These are phyloP conservation scores for Verticillium longisporum DNA, from an alignment of 2,329 filamentous ascomycete genomes.

Conservation along the genomic window DNA sequence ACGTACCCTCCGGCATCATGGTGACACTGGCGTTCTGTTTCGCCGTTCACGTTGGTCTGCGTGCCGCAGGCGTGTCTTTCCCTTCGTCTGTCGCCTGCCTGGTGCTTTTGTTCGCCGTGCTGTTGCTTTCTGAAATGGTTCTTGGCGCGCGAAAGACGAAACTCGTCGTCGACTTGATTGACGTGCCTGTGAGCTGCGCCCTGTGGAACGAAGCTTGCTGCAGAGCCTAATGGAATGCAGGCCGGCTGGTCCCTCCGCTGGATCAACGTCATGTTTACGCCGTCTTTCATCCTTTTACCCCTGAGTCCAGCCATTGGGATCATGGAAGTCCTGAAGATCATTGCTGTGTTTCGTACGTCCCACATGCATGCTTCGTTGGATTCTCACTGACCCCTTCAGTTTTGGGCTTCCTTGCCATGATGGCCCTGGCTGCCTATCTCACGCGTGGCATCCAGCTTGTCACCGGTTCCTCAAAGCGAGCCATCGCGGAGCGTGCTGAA, in stretches of 20 bases:
- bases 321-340: conserved; percentile 50
- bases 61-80: conserved; percentile 43
- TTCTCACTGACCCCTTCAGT: conserved; percentile 19
- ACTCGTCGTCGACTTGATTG: conserved; percentile 39
- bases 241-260: conserved; percentile 51
- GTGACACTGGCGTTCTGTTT: conserved; percentile 34
- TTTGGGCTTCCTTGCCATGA: conserved; percentile 46
- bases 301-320: conserved; percentile 47
- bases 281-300: conserved; percentile 52
- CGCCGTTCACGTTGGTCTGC: conserved; percentile 34
- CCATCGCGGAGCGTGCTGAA: conserved; percentile 42
- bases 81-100: conserved; percentile 54
- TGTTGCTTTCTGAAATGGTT: conserved; percentile 38
- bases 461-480: conserved; percentile 44
- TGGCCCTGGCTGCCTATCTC: conserved; percentile 45
- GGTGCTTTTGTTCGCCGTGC: conserved; percentile 42
- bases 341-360: conserved; percentile 48
- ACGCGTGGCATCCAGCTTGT: conserved; percentile 45
- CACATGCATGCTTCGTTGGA: background rate
- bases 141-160: conserved; percentile 43
- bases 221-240: conserved; percentile 21
- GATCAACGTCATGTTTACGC: conserved; percentile 53
- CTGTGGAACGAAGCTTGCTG: background rate
- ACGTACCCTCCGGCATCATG: conserved; percentile 38
- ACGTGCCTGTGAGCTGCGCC: conserved; percentile 39